These are phyloP conservation scores for Starmera amethionina DNA, from an alignment of 805 yeast species.

Conservation along the genomic window DNA sequence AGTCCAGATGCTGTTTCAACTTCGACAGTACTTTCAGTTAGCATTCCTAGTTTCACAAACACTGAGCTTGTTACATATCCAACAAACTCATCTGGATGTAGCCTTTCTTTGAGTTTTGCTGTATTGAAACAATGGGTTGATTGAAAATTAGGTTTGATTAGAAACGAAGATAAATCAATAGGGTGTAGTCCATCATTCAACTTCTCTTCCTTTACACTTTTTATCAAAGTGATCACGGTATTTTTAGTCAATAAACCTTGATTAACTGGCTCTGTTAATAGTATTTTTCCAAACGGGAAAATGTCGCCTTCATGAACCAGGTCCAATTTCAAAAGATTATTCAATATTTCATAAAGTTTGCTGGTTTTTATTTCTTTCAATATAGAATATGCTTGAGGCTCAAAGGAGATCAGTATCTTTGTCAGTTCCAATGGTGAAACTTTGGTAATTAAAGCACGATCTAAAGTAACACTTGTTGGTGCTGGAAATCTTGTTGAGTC, in stretches of 20 bases:
- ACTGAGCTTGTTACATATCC: constrained; percentile 17
- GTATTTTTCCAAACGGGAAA: constrained; percentile 30
- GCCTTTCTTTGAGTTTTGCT: background rate
- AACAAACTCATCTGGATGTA: background rate
- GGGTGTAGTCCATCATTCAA: constrained; percentile 5
- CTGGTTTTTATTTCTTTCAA: constrained; percentile 9
- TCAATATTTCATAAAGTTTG: constrained; percentile 7
- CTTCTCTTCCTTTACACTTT: constrained; percentile 8
- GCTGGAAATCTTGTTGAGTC: background rate
- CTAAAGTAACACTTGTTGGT: constrained; percentile 10
- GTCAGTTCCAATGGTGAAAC: constrained; percentile 8
- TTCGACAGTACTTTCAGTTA: constrained; percentile 58
- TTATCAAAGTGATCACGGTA: constrained; percentile 49
- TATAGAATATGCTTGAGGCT: constrained; percentile 9
- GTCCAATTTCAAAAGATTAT: constrained; percentile 3
- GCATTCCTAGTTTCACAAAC: constrained; percentile 46
- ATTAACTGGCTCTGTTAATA: constrained; percentile 62
- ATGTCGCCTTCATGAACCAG: constrained; percentile 13
- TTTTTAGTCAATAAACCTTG: constrained; percentile 46
- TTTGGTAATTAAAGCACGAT: constrained; percentile 7
- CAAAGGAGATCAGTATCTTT: constrained; percentile 14
- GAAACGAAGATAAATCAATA: constrained; percentile 13
- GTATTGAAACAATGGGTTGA: background rate
- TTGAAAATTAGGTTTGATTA: constrained; percentile 27
- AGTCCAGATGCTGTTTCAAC: constrained; percentile 9